Evolutionary conservation across 805 yeast genomes (phyloP), one percentile per base, ranked within the genome.

Genomic region (Candida lessepsii): DNA sequence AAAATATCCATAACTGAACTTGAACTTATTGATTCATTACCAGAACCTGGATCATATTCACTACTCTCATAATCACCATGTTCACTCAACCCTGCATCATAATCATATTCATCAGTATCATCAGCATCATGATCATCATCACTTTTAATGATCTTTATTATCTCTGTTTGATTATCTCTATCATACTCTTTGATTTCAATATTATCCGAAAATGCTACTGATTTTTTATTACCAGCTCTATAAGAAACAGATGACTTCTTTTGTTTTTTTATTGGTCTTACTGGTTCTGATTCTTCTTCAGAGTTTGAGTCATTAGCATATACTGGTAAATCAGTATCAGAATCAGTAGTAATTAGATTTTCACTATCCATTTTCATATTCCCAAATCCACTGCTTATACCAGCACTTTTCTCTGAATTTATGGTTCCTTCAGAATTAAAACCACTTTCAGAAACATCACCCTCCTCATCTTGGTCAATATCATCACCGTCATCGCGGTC

Each of bases 141-240:
- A 39, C 61, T 53, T 19, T 51, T 50, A n/a, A 48, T 48, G 9
- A 57, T 51, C 24, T 52, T 51, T 20, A 52, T 50, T 8, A 37
- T 45, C 20, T 52, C 56, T 3, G 56, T 47, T 20, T 57, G 55
- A n/a, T 64, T 70, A 33, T 67, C 73, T 6, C 65, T 47, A 20
- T 61, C 67, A 41, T 54, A 68, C 45, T 68, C 74, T 44, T 68
- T 68, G 21, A 68, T 56, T 47, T 68, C 67, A 13, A 68, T 54
- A 30, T 67, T 65, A 37, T 67, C 72, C 0, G 71, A 60, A 41
- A 68, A 68, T 19, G 73, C 72, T 6, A 68, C 74, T 27, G 64
- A 55, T 40, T 61, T 65, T 21, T 48, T 30, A 6, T 52, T 40
- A 9, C 53, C 44, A 6, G 60, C 29, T 13, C 14, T 28, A 9